Evolutionary conservation across 306 rosid species (phyloP).

Genomic region (Cucurbita ficifolia): DNA sequence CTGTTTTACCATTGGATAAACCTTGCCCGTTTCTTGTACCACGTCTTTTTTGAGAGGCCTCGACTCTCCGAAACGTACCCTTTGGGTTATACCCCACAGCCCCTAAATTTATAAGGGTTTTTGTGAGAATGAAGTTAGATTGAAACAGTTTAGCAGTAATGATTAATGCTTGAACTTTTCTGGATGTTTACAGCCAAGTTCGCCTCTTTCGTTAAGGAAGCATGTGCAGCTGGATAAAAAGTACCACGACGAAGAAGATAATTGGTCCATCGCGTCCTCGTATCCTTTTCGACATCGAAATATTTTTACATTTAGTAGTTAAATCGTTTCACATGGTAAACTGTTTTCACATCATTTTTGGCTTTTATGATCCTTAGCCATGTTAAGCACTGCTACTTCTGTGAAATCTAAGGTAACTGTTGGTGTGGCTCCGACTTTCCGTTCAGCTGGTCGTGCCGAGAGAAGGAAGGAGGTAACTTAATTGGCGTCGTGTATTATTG

Average conservation of each 20-base stretch:
- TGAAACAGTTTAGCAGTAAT: neutral
- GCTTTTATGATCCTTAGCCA: constrained; percentile 31
- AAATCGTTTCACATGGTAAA: neutral
- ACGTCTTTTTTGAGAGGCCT: neutral
- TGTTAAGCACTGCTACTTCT: constrained; percentile 50
- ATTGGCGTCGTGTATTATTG: neutral
- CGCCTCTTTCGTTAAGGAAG: constrained; percentile 56
- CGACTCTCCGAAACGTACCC: neutral
- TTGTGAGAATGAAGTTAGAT: neutral
- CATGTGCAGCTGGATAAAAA: constrained; percentile 39
- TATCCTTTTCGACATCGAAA: constrained; percentile 31
- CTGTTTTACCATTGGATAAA: neutral
- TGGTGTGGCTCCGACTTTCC: constrained; percentile 77
- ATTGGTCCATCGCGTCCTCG: constrained; percentile 76
- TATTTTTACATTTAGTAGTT: neutral
- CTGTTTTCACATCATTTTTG: neutral
- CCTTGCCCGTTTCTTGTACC: neutral
- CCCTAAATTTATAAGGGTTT: neutral
- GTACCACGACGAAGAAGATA: constrained; percentile 72
- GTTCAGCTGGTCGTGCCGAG: constrained; percentile 58
- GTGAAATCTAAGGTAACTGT: constrained; percentile 63
- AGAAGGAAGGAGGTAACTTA: constrained; percentile 76
- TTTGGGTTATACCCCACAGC: neutral
- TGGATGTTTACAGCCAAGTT: constrained; percentile 39
- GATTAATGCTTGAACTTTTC: neutral